Base-by-base conservation (phyloP, 495 filamentous ascomycete genomes). In the Penicillium coprophilum region DNA sequence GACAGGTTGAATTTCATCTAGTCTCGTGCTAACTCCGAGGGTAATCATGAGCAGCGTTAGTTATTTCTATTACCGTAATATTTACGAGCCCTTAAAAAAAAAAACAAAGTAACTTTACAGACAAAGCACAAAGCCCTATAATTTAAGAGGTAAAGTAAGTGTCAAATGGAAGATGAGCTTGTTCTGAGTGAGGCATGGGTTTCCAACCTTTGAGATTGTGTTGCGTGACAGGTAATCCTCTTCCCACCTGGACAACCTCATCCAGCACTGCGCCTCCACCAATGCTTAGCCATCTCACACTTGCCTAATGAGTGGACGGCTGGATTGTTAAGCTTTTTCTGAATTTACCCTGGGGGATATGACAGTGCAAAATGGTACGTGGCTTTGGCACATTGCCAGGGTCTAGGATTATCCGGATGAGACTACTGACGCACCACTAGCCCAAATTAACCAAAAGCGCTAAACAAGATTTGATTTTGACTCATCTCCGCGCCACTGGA, bases 401-500 rank as follows among this genome's bases (percentile, higher is more conserved):
- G 10, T 20, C 17, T 23, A 12, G 28, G 46, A 19, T 32, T 13
- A 38, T 41, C 20, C 12, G 38, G 17, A 43, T 32, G 6, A 48
- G 46, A 31, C 24, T 31, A 61, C 57, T 65, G 58, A 68, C 55
- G 63, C 61, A 52, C 57, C 31, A 87, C 85, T 79, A 85, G 19
- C 85, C 87, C 30, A 90, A 88, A 69, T 71, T 79, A 34, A 77
- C 84, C 34, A 80, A 81, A 57, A 72, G 75, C 17, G 79, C 80
- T 13, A 91, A 90, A 70, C 81, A 82, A 56, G 71, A 78, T 15
- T 72, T 81, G 24, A 86, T 90, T 60, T 73, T 89, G 55, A 64
- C 76, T 19, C 85, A 86, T 73, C 79, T 92, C 61, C 85, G 82
- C 53, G 73, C 78, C 40, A 84, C 84, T 6, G 74, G 79, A 46